Percentiles rank a stretch among this genome's conserved stretches.
Conservation (phyloP, 352 stramenopile species). For the Salisapilia sapeloensis region DNA sequence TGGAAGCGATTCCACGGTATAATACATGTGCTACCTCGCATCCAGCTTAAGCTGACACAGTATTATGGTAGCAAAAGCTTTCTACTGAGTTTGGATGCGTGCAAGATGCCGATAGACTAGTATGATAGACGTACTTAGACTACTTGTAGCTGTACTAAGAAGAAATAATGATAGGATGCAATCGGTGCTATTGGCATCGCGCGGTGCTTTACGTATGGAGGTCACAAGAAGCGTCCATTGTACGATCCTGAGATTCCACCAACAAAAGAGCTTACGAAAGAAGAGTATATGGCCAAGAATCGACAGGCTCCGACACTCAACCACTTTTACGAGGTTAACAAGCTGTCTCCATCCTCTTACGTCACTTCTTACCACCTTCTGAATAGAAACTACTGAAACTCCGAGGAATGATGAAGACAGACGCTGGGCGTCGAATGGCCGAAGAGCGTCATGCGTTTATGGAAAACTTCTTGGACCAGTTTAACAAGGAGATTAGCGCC, state of each 20-base stretch:
- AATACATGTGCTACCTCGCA: neutral
- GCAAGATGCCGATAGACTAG: constrained; percentile 78
- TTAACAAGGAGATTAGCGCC: constrained; percentile 59
- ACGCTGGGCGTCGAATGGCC: constrained; percentile 45
- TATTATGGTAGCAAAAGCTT: constrained; percentile 7
- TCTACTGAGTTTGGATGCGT: constrained; percentile 73
- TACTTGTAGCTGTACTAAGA: constrained; percentile 1
- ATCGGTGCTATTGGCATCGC: constrained; percentile 85
- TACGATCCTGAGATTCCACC: constrained; percentile 54
- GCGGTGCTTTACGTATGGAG: constrained; percentile 82
- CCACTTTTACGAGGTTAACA: constrained; percentile 72
- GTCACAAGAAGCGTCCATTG: constrained; percentile 62
- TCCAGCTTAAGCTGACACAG: neutral
- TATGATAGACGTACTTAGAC: constrained; percentile 5
- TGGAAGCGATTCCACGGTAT: constrained; percentile 8
- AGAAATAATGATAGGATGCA: constrained; percentile 35
- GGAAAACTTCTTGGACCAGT: constrained; percentile 68
- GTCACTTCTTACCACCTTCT: neutral
- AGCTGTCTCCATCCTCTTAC: no score
- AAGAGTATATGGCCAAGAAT: constrained; percentile 62
- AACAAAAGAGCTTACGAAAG: constrained; percentile 42
- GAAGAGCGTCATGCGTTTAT: constrained; percentile 77
- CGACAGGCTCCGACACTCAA: constrained; percentile 63
- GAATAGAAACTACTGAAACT: constrained; percentile 78
- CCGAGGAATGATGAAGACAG: constrained; percentile 77